These are phyloP conservation scores for Umbelopsis sp. DNA, from an alignment of 371 early-diverging fungal species.

Conservation along the genomic window DNA sequence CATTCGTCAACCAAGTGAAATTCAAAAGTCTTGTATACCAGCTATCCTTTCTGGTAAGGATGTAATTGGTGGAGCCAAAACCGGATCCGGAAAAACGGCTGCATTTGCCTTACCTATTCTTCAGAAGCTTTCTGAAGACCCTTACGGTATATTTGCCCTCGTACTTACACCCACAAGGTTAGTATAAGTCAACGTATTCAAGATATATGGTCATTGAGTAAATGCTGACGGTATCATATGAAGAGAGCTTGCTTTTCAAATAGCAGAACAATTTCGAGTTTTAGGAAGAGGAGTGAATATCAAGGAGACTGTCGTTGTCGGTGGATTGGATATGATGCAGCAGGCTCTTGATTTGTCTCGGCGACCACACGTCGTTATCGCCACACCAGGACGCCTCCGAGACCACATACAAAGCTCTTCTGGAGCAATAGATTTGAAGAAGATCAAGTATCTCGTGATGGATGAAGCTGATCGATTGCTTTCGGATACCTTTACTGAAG, in stretches of 20 bases:
- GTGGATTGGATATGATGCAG: slow-evolving; percentile 95
- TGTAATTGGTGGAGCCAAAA: slow-evolving; percentile 97
- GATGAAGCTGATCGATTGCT: slow-evolving; percentile 99
- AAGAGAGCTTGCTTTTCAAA: slow-evolving; percentile 96
- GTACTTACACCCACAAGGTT: slow-evolving; percentile 97
- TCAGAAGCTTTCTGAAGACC: slow-evolving; percentile 90
- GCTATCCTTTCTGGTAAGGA: slow-evolving; percentile 76
- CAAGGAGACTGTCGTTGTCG: slow-evolving; percentile 90
- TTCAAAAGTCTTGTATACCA: slow-evolving; percentile 90
- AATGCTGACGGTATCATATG: not conserved
- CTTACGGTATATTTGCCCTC: slow-evolving; percentile 92
- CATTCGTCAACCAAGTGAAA: slow-evolving; percentile 91
- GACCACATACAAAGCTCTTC: slow-evolving; percentile 88
- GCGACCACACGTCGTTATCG: slow-evolving; percentile 95
- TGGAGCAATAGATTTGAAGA: slow-evolving; percentile 64
- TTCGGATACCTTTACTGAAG: slow-evolving; percentile 81
- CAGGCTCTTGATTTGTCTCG: slow-evolving; percentile 88
- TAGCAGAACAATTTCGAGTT: slow-evolving; percentile 93
- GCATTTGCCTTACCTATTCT: slow-evolving; percentile 98
- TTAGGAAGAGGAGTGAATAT: slow-evolving; percentile 91
- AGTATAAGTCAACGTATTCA: not conserved
- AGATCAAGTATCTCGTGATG: slow-evolving; percentile 77
- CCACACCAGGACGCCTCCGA: slow-evolving; percentile 96
- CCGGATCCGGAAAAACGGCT: slow-evolving; percentile 99
- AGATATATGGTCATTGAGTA: not conserved